A percentile compares a stretch with the other conserved stretches of the same genome.
Conservation (phyloP, 164 flowering plant species). For the Santalum album region DNA sequence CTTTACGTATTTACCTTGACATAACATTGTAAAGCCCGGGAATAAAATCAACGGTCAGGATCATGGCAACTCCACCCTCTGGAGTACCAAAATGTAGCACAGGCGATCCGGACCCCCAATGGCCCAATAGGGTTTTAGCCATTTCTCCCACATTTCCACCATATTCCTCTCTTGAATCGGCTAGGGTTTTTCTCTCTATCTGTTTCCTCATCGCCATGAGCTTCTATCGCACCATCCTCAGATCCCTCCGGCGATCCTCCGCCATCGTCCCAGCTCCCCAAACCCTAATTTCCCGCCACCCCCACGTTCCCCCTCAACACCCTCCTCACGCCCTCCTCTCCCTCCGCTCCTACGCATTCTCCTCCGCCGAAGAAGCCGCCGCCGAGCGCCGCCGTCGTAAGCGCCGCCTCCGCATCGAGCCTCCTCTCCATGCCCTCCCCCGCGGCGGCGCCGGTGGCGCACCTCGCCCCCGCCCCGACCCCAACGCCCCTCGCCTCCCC, state of each 20-base stretch:
- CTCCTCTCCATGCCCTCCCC: conserved; percentile 72
- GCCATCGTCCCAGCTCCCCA: background rate
- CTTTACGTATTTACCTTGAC: too few relatives aligned
- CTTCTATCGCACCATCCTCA: conserved; percentile 17
- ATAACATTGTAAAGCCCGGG: too few relatives aligned
- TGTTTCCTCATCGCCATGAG: conserved; percentile 10
- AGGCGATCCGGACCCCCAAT: too few relatives aligned
- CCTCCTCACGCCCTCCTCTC: conserved; percentile 2
- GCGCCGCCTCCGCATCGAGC: conserved; percentile 73
- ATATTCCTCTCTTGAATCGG: too few relatives aligned
- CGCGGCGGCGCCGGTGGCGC: conserved; percentile 30
- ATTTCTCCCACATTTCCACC: too few relatives aligned
- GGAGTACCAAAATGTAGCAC: too few relatives aligned
- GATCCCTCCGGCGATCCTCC: conserved; percentile 9
- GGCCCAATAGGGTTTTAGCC: too few relatives aligned
- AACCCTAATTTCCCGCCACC: background rate
- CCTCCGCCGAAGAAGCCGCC: conserved; percentile 83
- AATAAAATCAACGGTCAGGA: too few relatives aligned
- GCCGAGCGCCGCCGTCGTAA: conserved; percentile 77
- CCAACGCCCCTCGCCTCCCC: conserved; percentile 65
- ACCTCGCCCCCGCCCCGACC: conserved; percentile 40
- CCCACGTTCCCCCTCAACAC: background rate
- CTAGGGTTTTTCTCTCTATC: too few relatives aligned
- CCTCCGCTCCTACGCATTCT: conserved; percentile 45
- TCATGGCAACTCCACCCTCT: too few relatives aligned